Base-by-base conservation (phyloP, 192 early-diverging fungal species). In the Gamsiella multidivaricata region DNA sequence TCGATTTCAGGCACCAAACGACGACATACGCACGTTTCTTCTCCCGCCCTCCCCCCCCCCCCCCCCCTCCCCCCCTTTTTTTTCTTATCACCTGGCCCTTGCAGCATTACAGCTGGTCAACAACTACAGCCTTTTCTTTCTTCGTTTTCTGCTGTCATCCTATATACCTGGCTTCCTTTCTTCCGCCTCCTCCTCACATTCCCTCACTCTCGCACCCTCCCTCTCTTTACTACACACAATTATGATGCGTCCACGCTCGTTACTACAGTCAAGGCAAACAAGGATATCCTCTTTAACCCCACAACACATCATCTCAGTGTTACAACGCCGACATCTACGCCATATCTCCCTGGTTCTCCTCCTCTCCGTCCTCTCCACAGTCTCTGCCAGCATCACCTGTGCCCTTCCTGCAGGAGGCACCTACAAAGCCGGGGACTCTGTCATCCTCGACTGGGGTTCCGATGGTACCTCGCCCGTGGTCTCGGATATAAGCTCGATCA, bases 361-460 rank as follows among this genome's bases (percentile, higher is more conserved):
- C 15, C 33, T 29, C 1, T 25, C 15, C 26, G 22, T 65, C 23
- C 23, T 64, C 1, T 65, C 59, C 3, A 31, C 43, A 5, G 57
- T 25, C 33, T 22, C 46, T 8, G 70, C 61, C 25, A 61, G 50
- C 58, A 76, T 76, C 26, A 63, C 60, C 46, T 78, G 74, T 28
- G 74, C 65, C 3, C 54, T 64, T 9, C 74, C 74, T 17, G 65
- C 64, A 43, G 65, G 65, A 42, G 53, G 65, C 1, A 32, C 47
- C 54, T 78, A 78, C 53, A 63, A 78, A 28, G 74, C 74, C 0
- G 74, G 74, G 22, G 74, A 78, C 18, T 17, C 53, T 9, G 58
- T 78, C 20, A 54, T 59, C 46, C 37, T 78, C 5, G 65, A 68
- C 31, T 69, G 65, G 65, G 65, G 65, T 10, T 68, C 65, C 0